Conservation (phyloP, 2,329 filamentous ascomycete genomes). For the Nigrospora osmanthi region DNA sequence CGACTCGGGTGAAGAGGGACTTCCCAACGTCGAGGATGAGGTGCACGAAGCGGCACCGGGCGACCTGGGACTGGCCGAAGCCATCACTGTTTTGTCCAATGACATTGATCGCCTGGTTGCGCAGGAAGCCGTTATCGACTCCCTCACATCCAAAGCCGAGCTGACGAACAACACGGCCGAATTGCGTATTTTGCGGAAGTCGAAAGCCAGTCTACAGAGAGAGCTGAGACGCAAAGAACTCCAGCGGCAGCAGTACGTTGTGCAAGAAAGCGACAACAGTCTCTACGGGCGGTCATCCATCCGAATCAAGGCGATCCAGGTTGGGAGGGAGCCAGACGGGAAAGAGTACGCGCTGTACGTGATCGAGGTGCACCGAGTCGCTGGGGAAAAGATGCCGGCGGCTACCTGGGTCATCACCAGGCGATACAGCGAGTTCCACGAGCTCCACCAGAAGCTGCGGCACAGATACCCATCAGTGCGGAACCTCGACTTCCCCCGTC, state of each 20-base stretch:
- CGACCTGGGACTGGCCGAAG: constrained; percentile 86
- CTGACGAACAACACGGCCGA: constrained; percentile 95
- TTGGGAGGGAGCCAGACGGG: constrained; percentile 85
- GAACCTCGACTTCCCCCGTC: constrained; percentile 82
- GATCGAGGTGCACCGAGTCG: constrained; percentile 82
- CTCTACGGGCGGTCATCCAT: constrained; percentile 87
- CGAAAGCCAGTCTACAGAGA: constrained; percentile 83
- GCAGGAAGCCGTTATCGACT: constrained; percentile 87
- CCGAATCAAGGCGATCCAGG: constrained; percentile 86
- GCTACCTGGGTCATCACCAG: constrained; percentile 90
- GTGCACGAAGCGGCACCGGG: constrained; percentile 93
- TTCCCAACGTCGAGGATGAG: constrained; percentile 62
- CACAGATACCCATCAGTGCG: constrained; percentile 80
- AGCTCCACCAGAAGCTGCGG: constrained; percentile 83
- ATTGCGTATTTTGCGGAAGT: constrained; percentile 84
- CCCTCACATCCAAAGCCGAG: constrained; percentile 87
- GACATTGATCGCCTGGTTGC: constrained; percentile 85
- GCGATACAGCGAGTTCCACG: constrained; percentile 94
- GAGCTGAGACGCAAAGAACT: constrained; percentile 92
- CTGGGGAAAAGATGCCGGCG: constrained; percentile 94
- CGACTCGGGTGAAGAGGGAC: constrained; percentile 52
- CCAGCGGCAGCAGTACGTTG: constrained; percentile 91
- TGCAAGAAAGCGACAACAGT: constrained; percentile 97
- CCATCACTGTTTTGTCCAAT: constrained; percentile 77
- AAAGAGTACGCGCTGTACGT: constrained; percentile 91